Percentiles rank a stretch among this genome's conserved stretches.
These are phyloP conservation scores for Aspergillus ostianus DNA, from an alignment of 495 filamentous ascomycete genomes.

Conservation along the genomic window DNA sequence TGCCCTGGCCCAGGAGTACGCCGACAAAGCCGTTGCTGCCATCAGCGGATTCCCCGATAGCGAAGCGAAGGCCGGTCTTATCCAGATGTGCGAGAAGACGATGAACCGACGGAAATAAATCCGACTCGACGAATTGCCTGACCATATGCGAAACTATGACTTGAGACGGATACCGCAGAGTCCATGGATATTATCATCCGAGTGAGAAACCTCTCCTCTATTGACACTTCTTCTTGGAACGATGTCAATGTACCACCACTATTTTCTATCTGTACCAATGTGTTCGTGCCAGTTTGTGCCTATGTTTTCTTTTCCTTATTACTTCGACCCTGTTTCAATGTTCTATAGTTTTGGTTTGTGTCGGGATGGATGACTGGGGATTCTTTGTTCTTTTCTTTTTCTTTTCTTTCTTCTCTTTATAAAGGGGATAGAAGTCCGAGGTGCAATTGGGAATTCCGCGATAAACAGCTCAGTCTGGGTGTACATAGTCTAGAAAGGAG, in stretches of 20 bases:
- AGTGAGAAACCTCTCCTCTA: background rate
- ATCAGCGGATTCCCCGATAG: slow-evolving; percentile 82
- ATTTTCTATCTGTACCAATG: background rate
- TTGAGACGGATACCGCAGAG: background rate
- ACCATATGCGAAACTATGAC: background rate
- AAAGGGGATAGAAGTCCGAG: background rate
- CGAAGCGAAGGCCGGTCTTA: slow-evolving; percentile 85
- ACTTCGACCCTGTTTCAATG: background rate
- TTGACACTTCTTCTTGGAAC: background rate
- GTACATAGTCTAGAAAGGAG: background rate
- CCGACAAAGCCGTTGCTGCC: slow-evolving; percentile 79
- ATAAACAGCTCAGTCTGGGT: background rate
- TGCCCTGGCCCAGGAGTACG: slow-evolving; percentile 84
- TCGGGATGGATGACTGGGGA: background rate
- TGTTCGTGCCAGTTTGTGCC: background rate
- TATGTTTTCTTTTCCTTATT: background rate
- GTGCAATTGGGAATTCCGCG: background rate
- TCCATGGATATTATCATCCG: background rate
- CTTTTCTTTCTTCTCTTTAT: slow-evolving; percentile 4
- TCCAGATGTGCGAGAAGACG: slow-evolving; percentile 92
- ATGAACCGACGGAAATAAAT: slow-evolving; percentile 80
- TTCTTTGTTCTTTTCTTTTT: background rate
- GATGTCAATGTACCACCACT: background rate
- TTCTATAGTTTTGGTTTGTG: background rate
- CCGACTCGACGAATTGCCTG: background rate